Base-by-base conservation (phyloP, 2,329 filamentous ascomycete genomes). In the Seiridium unicorne region DNA sequence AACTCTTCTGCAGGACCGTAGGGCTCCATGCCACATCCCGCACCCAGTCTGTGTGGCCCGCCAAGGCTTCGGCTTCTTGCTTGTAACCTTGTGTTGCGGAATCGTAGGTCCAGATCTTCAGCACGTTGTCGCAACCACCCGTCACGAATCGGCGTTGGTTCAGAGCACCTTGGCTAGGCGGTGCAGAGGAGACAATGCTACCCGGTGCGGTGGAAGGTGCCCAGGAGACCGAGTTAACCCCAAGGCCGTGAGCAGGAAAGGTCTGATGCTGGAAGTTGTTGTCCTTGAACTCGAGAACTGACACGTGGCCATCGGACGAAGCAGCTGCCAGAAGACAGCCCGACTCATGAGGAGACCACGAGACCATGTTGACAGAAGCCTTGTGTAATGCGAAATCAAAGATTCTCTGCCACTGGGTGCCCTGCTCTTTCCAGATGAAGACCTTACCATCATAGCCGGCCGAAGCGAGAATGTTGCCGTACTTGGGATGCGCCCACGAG, bases 381-480 rank as follows among this genome's bases (percentile, higher is more conserved):
- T 94, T 96, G 86, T 98, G 94, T 58, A 94, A 85, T 63, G 91
- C 89, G 73, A 96, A 96, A 71, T 96, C 92, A 80, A 95, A 96
- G 75, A 97, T 92, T 73, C 90, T 89, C 71, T 93, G 90, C 90
- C 90, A 93, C 69, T 85, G 81, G 67, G 82, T 84, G 68, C 78
- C 81, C 75, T 93, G 89, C 78, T 99, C 95, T 75, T 93, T 92
- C 93, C 94, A 99, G 83, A 99, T 96, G 76, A 98, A 88, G 66
- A 99, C 94, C 78, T 97, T 97, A 77, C 94, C 95, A 77, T 99
- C 95, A 80, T 97, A 99, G 66, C 91, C 92, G 56, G 93, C 92
- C 63, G 92, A 96, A 59, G 95, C 95, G 62, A 99, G 89, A 73
- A 99, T 97, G 75, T 94, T 97, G 80, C 95, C 95, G 77, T 96